Evolutionary conservation across 2,329 filamentous ascomycete genomes (phyloP).

Genomic region (Colletotrichum eremochloae): DNA sequence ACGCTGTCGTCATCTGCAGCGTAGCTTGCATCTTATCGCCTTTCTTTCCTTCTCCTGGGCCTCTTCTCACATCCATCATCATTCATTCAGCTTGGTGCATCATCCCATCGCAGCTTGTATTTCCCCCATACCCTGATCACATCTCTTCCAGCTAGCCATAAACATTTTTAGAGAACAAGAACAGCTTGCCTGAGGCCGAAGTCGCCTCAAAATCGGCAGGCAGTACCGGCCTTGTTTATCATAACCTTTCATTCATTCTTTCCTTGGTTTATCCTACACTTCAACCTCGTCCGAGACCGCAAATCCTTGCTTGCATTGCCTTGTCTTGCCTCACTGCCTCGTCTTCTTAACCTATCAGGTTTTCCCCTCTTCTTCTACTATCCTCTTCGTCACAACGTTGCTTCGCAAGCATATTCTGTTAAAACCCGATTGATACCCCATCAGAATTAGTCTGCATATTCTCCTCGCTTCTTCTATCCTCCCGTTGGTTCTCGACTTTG

Average conservation of each 20-base stretch:
- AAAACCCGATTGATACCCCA: constrained; percentile 3
- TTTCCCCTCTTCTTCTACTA: neutral
- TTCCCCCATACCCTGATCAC: neutral
- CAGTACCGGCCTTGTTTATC: neutral
- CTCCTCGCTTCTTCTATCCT: neutral
- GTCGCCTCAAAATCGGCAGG: constrained; percentile 9
- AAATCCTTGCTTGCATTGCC: neutral
- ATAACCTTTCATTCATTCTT: constrained; percentile 14
- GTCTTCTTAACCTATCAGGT: neutral
- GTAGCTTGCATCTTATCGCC: neutral
- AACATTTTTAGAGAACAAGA: neutral
- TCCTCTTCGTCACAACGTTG: constrained; percentile 1
- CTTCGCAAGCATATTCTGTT: constrained; percentile 3
- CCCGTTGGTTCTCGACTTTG: constrained; percentile 6
- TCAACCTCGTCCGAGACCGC: neutral
- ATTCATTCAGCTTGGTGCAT: neutral
- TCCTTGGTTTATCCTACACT: neutral
- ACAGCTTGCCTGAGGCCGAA: neutral
- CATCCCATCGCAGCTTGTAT: neutral
- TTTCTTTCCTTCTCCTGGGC: constrained; percentile 2
- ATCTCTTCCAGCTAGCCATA: neutral
- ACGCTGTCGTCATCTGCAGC: constrained; percentile 17
- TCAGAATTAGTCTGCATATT: constrained; percentile 7
- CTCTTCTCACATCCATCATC: neutral
- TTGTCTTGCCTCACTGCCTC: neutral